These are phyloP conservation scores for Diaporthe humulicola DNA, from an alignment of 2,329 filamentous ascomycete genomes.

Conservation along the genomic window DNA sequence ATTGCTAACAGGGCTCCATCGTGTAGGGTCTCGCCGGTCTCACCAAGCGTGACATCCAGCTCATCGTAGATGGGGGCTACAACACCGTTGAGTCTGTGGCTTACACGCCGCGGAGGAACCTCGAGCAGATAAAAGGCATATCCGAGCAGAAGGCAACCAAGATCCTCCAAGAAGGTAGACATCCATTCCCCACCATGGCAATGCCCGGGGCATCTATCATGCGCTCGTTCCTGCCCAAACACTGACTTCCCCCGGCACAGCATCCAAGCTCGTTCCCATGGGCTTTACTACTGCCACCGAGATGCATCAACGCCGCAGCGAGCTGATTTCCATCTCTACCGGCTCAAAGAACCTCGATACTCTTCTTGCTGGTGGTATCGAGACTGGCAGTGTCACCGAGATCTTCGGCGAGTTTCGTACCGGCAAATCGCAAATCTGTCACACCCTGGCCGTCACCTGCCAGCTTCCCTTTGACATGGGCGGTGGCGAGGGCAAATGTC, in stretches of 20 bases:
- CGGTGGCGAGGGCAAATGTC: constrained; percentile 95
- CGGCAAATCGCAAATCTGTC: constrained; percentile 98
- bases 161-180: constrained; percentile 85
- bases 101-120: constrained; percentile 84
- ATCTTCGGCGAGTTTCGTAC: constrained; percentile 98
- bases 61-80: constrained; percentile 91
- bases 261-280: constrained; percentile 97
- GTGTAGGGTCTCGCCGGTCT: constrained; percentile 84
- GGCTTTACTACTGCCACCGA: constrained; percentile 99
- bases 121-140: constrained; percentile 98
- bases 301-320: constrained; percentile 97
- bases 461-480: constrained; percentile 99
- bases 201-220: neutral
- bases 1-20: neutral
- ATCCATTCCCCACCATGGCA: neutral
- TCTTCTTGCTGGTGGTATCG: constrained; percentile 91
- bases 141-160: constrained; percentile 97
- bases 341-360: constrained; percentile 98
- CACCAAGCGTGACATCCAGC: constrained; percentile 95
- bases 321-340: constrained; percentile 97
- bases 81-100: constrained; percentile 97
- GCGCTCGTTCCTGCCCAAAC: constrained; percentile 14
- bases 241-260: constrained; percentile 58
- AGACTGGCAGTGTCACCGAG: constrained; percentile 98
- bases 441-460: constrained; percentile 98